Evolutionary conservation across 116 monocot species (phyloP).

Genomic region (Trichopus zeylanicus): DNA sequence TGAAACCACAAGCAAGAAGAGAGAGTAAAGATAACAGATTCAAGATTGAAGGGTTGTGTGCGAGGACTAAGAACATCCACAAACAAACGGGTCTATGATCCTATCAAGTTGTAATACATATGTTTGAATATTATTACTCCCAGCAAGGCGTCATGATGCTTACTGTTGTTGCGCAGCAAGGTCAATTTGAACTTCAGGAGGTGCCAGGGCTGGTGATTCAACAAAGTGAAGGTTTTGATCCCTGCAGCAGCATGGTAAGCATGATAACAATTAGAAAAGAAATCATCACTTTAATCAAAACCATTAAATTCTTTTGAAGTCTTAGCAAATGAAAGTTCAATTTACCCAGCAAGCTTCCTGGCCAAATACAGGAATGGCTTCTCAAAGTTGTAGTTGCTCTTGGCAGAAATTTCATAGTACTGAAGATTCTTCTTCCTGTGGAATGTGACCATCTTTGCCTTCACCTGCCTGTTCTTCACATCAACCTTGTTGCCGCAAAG

Average conservation of each 20-base stretch:
- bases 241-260: neutral
- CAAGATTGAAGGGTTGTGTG: too few relatives aligned
- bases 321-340: neutral
- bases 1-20: too few relatives aligned
- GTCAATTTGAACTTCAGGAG: conserved; percentile 24
- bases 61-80: too few relatives aligned
- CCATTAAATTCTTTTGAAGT: neutral
- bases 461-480: conserved; percentile 20
- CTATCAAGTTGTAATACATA: too few relatives aligned
- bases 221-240: conserved; percentile 16
- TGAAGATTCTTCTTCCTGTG: conserved; percentile 24
- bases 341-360: conserved; percentile 16
- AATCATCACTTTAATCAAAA: neutral
- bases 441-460: conserved; percentile 18
- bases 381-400: conserved; percentile 17
- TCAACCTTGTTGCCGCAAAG: conserved; percentile 19
- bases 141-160: too few relatives aligned
- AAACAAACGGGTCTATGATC: too few relatives aligned
- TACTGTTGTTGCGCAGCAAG: conserved; percentile 20
- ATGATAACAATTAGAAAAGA: neutral
- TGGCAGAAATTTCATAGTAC: conserved; percentile 20
- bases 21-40: too few relatives aligned
- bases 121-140: too few relatives aligned
- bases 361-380: conserved; percentile 17
- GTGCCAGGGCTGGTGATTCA: conserved; percentile 12